These are phyloP conservation scores for Paraphaeosphaeria minitans DNA, from an alignment of 2,329 filamentous ascomycete species.

Conservation along the genomic window DNA sequence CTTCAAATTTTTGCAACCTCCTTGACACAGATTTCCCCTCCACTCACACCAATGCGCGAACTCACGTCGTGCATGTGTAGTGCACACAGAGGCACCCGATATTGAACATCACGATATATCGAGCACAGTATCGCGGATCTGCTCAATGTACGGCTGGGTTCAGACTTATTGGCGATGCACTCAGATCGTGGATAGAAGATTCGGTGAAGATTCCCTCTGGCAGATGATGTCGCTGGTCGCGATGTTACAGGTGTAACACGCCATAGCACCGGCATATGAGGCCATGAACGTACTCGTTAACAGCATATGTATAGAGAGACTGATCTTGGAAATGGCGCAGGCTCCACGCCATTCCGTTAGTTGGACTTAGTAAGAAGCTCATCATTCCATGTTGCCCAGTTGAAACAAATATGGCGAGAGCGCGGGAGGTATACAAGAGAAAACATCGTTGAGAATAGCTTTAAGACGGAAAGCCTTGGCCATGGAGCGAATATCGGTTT, in stretches of 20 bases:
- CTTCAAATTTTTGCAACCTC: not conserved
- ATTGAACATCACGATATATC: not conserved
- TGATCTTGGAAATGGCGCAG: not conserved
- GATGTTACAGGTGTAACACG: not conserved
- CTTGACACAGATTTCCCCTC: not conserved
- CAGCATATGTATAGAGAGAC: not conserved
- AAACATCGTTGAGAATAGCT: not conserved
- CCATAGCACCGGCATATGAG: not conserved
- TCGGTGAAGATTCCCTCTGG: not conserved
- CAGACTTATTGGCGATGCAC: not conserved
- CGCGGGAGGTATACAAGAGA: not conserved
- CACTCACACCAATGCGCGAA: not conserved
- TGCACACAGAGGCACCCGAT: not conserved
- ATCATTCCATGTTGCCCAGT: not conserved
- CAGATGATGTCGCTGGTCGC: not conserved
- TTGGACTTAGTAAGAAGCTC: not conserved
- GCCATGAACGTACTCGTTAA: not conserved
- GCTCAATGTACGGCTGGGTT: not conserved
- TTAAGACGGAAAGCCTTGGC: not conserved
- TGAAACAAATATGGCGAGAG: not conserved
- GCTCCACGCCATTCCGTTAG: no score
- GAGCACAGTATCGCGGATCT: not conserved
- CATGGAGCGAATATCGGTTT: not conserved
- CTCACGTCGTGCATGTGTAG: not conserved
- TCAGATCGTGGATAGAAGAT: not conserved